Evolutionary conservation across 2,329 filamentous ascomycete genomes (phyloP).

Genomic region (Clonostachys rhizophaga): DNA sequence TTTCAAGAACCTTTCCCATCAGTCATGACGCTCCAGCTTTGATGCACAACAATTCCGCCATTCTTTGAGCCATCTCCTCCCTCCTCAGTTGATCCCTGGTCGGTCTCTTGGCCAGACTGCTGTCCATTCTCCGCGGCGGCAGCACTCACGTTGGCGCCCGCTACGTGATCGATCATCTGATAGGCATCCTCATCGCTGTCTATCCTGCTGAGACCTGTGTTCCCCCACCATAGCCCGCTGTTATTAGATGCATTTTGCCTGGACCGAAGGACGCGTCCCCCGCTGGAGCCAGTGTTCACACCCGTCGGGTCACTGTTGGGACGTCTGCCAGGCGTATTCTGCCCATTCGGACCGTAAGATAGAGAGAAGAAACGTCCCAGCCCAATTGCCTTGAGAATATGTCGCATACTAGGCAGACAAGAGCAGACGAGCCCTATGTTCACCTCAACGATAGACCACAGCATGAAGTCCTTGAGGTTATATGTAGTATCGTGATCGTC

Average conservation of each 20-base stretch:
- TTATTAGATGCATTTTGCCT: not conserved
- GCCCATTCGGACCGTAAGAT: not conserved
- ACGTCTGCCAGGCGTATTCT: not conserved
- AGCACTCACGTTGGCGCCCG: too few species aligned
- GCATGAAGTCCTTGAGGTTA: not conserved
- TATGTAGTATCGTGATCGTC: not conserved
- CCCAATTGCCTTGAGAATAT: constrained; percentile 11
- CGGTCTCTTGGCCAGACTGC: too few species aligned
- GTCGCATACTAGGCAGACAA: constrained; percentile 21
- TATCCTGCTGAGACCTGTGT: not conserved
- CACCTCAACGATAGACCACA: constrained; percentile 27
- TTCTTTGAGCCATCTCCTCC: too few species aligned
- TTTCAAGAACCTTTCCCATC: too few species aligned
- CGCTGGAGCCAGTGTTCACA: not conserved
- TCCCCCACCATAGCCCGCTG: not conserved
- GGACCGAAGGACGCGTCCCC: not conserved
- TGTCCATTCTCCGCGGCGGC: too few species aligned
- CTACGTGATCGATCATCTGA: not conserved
- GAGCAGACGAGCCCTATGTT: constrained; percentile 27
- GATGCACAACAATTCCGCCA: too few species aligned
- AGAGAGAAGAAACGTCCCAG: not conserved
- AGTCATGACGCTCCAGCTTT: too few species aligned
- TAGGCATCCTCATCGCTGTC: not conserved
- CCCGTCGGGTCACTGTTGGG: not conserved
- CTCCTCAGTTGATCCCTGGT: too few species aligned